Conservation (phyloP, 306 rosid genomes). For the Vigna unguiculata region DNA sequence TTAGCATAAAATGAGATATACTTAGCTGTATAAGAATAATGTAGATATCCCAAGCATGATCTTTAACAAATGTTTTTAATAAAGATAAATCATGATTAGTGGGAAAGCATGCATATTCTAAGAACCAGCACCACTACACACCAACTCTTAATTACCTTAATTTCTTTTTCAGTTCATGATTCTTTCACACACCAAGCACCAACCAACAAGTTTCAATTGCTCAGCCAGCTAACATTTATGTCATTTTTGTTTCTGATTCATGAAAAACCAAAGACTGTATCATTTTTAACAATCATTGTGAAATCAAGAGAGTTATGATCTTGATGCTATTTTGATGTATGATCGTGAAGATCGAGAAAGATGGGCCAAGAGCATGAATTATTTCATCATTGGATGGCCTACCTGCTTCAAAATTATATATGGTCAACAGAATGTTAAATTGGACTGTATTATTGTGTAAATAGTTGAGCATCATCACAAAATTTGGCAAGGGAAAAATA, state of each 20-base stretch:
- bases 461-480: slow-evolving; percentile 19
- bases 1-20: slow-evolving; percentile 26
- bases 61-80: slow-evolving; percentile 33
- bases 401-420: slow-evolving; percentile 19
- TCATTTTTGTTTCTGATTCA: slow-evolving; percentile 23
- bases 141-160: slow-evolving; percentile 41
- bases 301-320: slow-evolving; percentile 46
- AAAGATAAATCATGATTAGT: slow-evolving; percentile 37
- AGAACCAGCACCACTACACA: slow-evolving; percentile 19
- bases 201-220: slow-evolving; percentile 24
- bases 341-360: slow-evolving; percentile 27
- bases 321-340: slow-evolving; percentile 31
- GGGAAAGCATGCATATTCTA: slow-evolving; percentile 46
- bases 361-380: slow-evolving; percentile 37
- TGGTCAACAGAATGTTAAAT: slow-evolving; percentile 28
- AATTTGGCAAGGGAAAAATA: background rate
- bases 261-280: slow-evolving; percentile 13
- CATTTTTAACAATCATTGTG: slow-evolving; percentile 53
- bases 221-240: slow-evolving; percentile 45
- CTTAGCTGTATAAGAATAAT: slow-evolving; percentile 28
- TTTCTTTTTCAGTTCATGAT: slow-evolving; percentile 40
- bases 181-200: slow-evolving; percentile 44
- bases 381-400: slow-evolving; percentile 41
- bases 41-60: slow-evolving; percentile 33
- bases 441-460: slow-evolving; percentile 38